Evolutionary conservation across 352 stramenopile species (phyloP).

Genomic region (Pythium rhizo-oryzae): DNA sequence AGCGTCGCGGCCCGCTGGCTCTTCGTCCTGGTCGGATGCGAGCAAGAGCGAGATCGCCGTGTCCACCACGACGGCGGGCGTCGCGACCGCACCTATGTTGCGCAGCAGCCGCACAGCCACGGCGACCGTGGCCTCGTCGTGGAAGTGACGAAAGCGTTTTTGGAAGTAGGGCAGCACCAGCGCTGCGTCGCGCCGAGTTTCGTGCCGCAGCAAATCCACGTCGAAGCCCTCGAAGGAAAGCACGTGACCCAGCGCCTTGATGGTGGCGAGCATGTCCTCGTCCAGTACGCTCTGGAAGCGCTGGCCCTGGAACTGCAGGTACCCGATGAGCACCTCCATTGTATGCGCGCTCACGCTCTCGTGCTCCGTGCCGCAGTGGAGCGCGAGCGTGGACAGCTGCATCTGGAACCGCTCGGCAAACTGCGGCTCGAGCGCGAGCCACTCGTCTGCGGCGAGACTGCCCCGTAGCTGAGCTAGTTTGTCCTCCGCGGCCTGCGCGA

Average conservation of each 20-base stretch:
- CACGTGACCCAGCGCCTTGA: slow-evolving; percentile 49
- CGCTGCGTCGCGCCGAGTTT: slow-evolving; percentile 11
- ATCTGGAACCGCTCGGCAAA: slow-evolving; percentile 72
- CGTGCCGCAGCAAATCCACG: slow-evolving; percentile 71
- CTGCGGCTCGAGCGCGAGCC: slow-evolving; percentile 57
- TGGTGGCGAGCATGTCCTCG: slow-evolving; percentile 48
- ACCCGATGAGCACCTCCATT: slow-evolving; percentile 73
- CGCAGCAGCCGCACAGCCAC: slow-evolving; percentile 50
- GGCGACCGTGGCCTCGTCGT: slow-evolving; percentile 64
- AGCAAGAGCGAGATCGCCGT: slow-evolving; percentile 53
- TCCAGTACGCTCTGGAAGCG: slow-evolving; percentile 54
- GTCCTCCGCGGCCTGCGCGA: slow-evolving; percentile 26
- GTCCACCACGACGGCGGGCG: slow-evolving; percentile 69
- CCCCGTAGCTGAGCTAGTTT: slow-evolving; percentile 26
- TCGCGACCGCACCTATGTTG: slow-evolving; percentile 47
- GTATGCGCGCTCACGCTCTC: slow-evolving; percentile 58
- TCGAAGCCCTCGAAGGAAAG: slow-evolving; percentile 71
- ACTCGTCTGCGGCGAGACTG: slow-evolving; percentile 46
- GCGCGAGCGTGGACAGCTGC: slow-evolving; percentile 66
- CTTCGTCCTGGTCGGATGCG: not conserved
- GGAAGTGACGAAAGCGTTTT: slow-evolving; percentile 74
- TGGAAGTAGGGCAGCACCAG: slow-evolving; percentile 70
- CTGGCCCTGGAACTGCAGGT: slow-evolving; percentile 52
- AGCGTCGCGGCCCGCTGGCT: slow-evolving; percentile 19
- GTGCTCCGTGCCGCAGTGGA: slow-evolving; percentile 64